A percentile compares a stretch with the other conserved stretches of the same genome.
Conservation (phyloP, 371 early-diverging fungal species). For the Mortierella sp. region DNA sequence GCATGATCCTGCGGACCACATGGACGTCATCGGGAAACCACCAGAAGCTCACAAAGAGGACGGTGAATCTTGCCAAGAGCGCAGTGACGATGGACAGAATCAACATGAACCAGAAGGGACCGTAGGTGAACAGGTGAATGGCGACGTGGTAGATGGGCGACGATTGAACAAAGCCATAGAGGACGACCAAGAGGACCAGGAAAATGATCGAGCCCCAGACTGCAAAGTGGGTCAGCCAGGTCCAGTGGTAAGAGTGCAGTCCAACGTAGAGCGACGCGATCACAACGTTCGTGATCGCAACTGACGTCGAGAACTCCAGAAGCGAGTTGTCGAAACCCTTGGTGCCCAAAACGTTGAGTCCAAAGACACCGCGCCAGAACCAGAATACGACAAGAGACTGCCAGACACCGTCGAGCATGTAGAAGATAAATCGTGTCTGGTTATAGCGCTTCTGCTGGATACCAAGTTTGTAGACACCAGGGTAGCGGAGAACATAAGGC, state of each 20-base stretch:
- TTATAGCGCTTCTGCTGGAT: conserved; percentile 73
- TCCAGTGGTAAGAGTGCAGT: conserved; percentile 83
- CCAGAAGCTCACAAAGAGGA: conserved; percentile 72
- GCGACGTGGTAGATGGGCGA: conserved; percentile 74
- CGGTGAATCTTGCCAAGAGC: conserved; percentile 74
- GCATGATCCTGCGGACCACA: conserved; percentile 73
- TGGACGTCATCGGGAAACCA: conserved; percentile 81
- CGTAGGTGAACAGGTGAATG: conserved; percentile 67
- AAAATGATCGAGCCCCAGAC: conserved; percentile 64
- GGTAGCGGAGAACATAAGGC: conserved; percentile 70
- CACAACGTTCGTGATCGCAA: conserved; percentile 73
- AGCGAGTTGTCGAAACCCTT: conserved; percentile 63
- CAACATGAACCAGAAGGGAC: conserved; percentile 82
- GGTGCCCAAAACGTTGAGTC: conserved; percentile 28
- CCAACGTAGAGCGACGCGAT: conserved; percentile 81
- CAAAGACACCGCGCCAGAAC: conserved; percentile 68
- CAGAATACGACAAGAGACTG: conserved; percentile 79
- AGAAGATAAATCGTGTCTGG: conserved; percentile 70
- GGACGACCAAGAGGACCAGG: conserved; percentile 66
- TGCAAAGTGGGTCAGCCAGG: conserved; percentile 71
- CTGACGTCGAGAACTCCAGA: conserved; percentile 72
- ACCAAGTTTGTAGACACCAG: conserved; percentile 76
- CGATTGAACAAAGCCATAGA: conserved; percentile 68
- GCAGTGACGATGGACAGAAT: conserved; percentile 69
- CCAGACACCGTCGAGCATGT: conserved; percentile 79